Conservation (phyloP, 306 rosid species). For the apple (Malus domestica) region DNA sequence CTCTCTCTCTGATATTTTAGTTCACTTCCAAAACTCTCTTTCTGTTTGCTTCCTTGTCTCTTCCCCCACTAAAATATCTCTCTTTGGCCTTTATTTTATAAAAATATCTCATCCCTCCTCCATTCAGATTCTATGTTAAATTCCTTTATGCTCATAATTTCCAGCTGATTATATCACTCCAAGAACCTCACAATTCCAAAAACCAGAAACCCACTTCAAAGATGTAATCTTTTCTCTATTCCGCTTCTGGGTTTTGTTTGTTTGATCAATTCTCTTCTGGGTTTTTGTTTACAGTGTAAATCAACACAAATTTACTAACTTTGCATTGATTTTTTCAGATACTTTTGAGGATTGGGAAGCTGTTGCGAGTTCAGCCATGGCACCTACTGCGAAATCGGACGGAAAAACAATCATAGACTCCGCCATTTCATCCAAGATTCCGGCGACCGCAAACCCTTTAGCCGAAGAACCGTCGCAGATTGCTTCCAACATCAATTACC, state of each 20-base stretch:
- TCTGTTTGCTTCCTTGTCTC: conserved; percentile 14
- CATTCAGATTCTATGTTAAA: conserved; percentile 13
- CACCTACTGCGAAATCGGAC: conserved; percentile 29
- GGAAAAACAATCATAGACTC: conserved; percentile 8
- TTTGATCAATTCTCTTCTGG: not conserved
- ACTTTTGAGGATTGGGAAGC: conserved; percentile 3
- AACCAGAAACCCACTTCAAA: not conserved
- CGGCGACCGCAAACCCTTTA: conserved; percentile 67
- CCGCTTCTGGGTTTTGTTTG: not conserved
- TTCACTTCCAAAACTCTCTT: conserved; percentile 17
- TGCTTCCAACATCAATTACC: conserved; percentile 87
- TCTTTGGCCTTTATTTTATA: conserved; percentile 15
- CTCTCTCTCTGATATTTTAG: conserved; percentile 38
- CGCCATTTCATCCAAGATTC: conserved; percentile 39
- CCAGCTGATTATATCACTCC: not conserved
- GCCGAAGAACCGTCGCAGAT: conserved; percentile 68
- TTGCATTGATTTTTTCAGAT: conserved; percentile 4
- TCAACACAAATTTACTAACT: not conserved
- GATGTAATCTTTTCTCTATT: not conserved
- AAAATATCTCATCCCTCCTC: conserved; percentile 30
- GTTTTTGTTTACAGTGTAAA: not conserved
- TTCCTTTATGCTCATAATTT: conserved; percentile 15
- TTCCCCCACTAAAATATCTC: conserved; percentile 26
- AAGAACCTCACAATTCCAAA: not conserved
- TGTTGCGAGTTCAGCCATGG: conserved; percentile 39